Percentiles rank a stretch among this genome's conserved stretches.
phyloP scores from a whole-genome alignment of 768 basidiomycete genomes.

The Tricholoma sp. region DNA sequence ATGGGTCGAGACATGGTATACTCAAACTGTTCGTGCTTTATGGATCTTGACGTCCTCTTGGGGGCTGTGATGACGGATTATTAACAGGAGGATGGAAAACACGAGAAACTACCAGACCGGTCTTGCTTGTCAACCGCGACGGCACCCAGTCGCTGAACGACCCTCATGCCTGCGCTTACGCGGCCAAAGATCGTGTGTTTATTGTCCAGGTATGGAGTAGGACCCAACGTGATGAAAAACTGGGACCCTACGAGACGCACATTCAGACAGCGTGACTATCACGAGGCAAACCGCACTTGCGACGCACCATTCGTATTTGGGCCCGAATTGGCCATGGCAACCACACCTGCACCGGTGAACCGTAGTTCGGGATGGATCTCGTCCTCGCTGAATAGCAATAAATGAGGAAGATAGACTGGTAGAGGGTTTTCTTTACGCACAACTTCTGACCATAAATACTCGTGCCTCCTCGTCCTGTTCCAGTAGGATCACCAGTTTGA shows the following conservation, averaged over 20 bases:
- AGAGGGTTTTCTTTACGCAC: slow-evolving; percentile 35
- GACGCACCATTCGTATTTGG: slow-evolving; percentile 78
- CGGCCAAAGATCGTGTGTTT: slow-evolving; percentile 92
- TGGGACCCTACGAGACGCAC: slow-evolving; percentile 67
- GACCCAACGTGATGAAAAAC: slow-evolving; percentile 85
- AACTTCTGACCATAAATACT: slow-evolving; percentile 89
- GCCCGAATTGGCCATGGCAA: slow-evolving; percentile 97
- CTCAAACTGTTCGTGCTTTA: slow-evolving; percentile 51
- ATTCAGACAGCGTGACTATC: slow-evolving; percentile 16
- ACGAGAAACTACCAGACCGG: slow-evolving; percentile 42
- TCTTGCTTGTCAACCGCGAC: slow-evolving; percentile 89
- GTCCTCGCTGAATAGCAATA: slow-evolving; percentile 56
- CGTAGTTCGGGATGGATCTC: slow-evolving; percentile 87
- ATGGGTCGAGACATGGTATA: too few relatives aligned
- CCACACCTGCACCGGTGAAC: slow-evolving; percentile 94
- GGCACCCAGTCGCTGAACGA: slow-evolving; percentile 86
- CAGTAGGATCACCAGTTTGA: slow-evolving; percentile 93
- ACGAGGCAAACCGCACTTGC: slow-evolving; percentile 35
- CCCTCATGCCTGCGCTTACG: slow-evolving; percentile 86
- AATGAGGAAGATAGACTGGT: slow-evolving; percentile 3
- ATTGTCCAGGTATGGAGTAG: slow-evolving; percentile 79
- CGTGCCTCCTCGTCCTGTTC: slow-evolving; percentile 88
- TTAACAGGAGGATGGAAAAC: slow-evolving; percentile 1
- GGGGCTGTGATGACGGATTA: slow-evolving; percentile 32
- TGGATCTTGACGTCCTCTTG: slow-evolving; percentile 86